These are phyloP conservation scores for Vigna unguiculata DNA, from an alignment of 306 rosid species.

Conservation along the genomic window DNA sequence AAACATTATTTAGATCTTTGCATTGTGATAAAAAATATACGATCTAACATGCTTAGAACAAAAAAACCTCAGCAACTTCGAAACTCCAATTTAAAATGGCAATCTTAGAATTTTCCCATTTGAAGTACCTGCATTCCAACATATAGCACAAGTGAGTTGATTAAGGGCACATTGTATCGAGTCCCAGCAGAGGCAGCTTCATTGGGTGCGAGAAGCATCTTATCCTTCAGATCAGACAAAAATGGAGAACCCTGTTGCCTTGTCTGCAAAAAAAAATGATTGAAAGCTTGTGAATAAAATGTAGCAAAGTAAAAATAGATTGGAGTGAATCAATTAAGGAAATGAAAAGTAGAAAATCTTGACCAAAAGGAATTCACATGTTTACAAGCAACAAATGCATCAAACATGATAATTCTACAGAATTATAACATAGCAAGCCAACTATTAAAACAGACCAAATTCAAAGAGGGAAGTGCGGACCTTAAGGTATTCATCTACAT, in stretches of 20 bases:
- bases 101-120: not conserved
- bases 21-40: not conserved
- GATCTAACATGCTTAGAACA: slow-evolving; percentile 14
- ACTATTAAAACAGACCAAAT: slow-evolving; percentile 17
- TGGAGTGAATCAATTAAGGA: not conserved
- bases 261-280: slow-evolving; percentile 63
- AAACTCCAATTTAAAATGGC: slow-evolving; percentile 5
- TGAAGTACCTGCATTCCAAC: slow-evolving; percentile 96
- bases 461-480: slow-evolving; percentile 41
- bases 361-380: not conserved
- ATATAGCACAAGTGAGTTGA: slow-evolving; percentile 91
- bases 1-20: slow-evolving; percentile 2
- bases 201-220: slow-evolving; percentile 74
- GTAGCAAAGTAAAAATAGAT: too few species aligned
- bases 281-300: slow-evolving; percentile 14
- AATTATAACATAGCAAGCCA: not conserved
- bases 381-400: slow-evolving; percentile 12
- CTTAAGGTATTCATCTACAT: slow-evolving; percentile 93
- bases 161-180: slow-evolving; percentile 87
- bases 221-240: slow-evolving; percentile 87
- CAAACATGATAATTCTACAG: not conserved
- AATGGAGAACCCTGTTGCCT: slow-evolving; percentile 72
- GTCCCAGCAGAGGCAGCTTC: slow-evolving; percentile 91
- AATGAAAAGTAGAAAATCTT: slow-evolving; percentile 17
- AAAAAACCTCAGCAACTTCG: not conserved